phyloP scores from a whole-genome alignment of 2,329 filamentous ascomycete species.

The Curvularia verruculosa region DNA sequence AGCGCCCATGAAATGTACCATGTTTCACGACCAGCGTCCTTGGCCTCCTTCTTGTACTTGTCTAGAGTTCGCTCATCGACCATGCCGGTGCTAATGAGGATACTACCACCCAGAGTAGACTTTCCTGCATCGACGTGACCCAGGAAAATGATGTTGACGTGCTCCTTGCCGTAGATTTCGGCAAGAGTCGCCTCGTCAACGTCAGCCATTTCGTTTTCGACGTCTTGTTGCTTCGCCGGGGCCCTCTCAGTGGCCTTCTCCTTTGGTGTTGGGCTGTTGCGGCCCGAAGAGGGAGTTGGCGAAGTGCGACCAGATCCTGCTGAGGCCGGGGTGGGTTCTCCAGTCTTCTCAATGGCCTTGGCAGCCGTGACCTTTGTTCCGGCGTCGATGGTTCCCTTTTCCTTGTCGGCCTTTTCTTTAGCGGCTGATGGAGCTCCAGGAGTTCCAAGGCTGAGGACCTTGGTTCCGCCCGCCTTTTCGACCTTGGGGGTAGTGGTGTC shows the following conservation, averaged over 20 bases:
- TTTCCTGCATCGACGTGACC: conserved; percentile 99
- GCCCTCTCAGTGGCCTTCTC: conserved; percentile 66
- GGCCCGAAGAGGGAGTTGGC: conserved; percentile 80
- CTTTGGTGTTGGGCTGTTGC: conserved; percentile 73
- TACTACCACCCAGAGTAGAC: conserved; percentile 91
- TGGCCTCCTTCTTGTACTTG: conserved; percentile 89
- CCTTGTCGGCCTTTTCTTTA: conserved; percentile 54
- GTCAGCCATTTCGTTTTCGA: conserved; percentile 80
- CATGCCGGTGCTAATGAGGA: conserved; percentile 94
- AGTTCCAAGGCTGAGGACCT: conserved; percentile 78
- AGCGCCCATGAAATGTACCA: conserved; percentile 99
- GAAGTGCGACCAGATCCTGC: conserved; percentile 72
- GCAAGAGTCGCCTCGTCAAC: conserved; percentile 83
- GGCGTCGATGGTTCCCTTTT: conserved; percentile 62
- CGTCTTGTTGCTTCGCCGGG: conserved; percentile 74
- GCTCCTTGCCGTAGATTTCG: conserved; percentile 95
- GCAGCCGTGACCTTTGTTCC: conserved; percentile 83
- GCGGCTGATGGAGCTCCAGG: conserved; percentile 58
- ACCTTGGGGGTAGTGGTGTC: conserved; percentile 62
- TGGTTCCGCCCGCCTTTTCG: conserved; percentile 59
- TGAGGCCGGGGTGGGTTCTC: conserved; percentile 64
- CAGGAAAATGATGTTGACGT: conserved; percentile 95
- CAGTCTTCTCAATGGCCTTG: conserved; percentile 92
- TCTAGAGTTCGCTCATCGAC: conserved; percentile 99
- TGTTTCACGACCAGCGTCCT: conserved; percentile 93